Conservation (phyloP, 306 rosid species). For the Cucurbita argyrosperma region DNA sequence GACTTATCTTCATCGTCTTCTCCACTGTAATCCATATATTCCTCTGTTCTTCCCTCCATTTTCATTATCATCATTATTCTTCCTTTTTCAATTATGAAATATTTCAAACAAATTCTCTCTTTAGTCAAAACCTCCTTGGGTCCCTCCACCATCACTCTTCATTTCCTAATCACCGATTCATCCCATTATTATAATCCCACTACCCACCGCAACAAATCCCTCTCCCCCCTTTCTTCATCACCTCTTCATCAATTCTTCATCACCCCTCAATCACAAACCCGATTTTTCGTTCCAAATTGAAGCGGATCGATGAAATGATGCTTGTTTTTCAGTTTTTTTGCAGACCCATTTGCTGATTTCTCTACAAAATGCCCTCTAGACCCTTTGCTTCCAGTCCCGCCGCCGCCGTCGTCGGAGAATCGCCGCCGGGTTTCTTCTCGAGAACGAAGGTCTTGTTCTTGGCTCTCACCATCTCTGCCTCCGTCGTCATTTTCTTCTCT, state of each 20-base stretch:
- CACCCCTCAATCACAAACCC: slow-evolving; percentile 21
- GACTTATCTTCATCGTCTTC: not conserved
- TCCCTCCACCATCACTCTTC: slow-evolving; percentile 26
- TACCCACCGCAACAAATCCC: not conserved
- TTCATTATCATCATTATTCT: not conserved
- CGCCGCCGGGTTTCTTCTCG: slow-evolving; percentile 25
- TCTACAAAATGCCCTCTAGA: slow-evolving; percentile 61
- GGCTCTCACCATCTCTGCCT: slow-evolving; percentile 69
- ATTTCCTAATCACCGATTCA: slow-evolving; percentile 24
- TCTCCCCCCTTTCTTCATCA: slow-evolving; percentile 5
- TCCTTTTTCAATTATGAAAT: not conserved
- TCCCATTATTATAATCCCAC: slow-evolving; percentile 2
- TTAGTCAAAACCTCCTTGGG: slow-evolving; percentile 73
- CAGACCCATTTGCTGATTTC: slow-evolving; percentile 10
- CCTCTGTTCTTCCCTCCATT: not conserved
- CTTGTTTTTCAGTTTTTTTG: not conserved
- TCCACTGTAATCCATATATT: slow-evolving; percentile 14
- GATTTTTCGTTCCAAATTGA: slow-evolving; percentile 8
- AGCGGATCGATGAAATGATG: slow-evolving; percentile 11
- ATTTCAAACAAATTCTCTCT: slow-evolving; percentile 13
- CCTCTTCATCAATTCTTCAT: slow-evolving; percentile 28
- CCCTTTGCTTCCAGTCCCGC: slow-evolving; percentile 24
- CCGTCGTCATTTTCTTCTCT: slow-evolving; percentile 53
- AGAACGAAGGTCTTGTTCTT: slow-evolving; percentile 54
- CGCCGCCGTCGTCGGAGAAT: not conserved